A percentile compares a stretch with the other conserved stretches of the same genome.
These are phyloP conservation scores for Rhodosporidiobolus odoratus DNA, from an alignment of 768 basidiomycete species.

Conservation along the genomic window DNA sequence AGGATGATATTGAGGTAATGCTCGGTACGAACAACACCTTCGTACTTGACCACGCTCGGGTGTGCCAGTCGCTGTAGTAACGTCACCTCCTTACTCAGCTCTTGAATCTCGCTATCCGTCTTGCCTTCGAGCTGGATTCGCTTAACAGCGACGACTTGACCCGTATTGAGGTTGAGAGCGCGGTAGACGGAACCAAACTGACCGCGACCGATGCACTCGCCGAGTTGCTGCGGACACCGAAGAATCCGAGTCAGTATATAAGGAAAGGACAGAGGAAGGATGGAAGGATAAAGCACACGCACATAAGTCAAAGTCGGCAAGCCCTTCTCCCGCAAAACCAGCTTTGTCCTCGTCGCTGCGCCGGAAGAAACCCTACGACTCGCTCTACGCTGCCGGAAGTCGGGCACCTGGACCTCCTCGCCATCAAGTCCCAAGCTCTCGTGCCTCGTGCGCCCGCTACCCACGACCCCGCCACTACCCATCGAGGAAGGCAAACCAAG, in stretches of 20 bases:
- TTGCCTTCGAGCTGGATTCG: slow-evolving; percentile 83
- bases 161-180: slow-evolving; percentile 85
- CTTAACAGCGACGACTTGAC: slow-evolving; percentile 99
- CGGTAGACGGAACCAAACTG: slow-evolving; percentile 96
- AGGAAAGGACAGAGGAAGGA: slow-evolving; percentile 24
- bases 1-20: slow-evolving; percentile 86
- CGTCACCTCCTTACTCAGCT: slow-evolving; percentile 91
- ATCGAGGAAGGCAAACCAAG: slow-evolving; percentile 10
- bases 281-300: slow-evolving; percentile 51
- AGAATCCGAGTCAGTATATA: slow-evolving; percentile 15
- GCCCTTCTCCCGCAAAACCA: slow-evolving; percentile 75
- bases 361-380: slow-evolving; percentile 14
- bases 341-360: slow-evolving; percentile 59
- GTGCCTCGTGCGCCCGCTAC: slow-evolving; percentile 16
- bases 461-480: too few relatives aligned
- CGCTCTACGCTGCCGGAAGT: slow-evolving; percentile 6
- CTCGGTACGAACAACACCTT: slow-evolving; percentile 86
- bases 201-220: slow-evolving; percentile 92
- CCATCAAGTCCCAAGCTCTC: slow-evolving; percentile 10
- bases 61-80: slow-evolving; percentile 84
- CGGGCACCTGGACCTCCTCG: not conserved
- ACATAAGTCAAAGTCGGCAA: slow-evolving; percentile 75
- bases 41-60: slow-evolving; percentile 94
- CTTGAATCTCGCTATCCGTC: slow-evolving; percentile 80
- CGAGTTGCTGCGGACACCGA: slow-evolving; percentile 68